These are phyloP conservation scores for Pseudopyricularia cyperi DNA, from an alignment of 2,329 filamentous ascomycete genomes.

Conservation along the genomic window DNA sequence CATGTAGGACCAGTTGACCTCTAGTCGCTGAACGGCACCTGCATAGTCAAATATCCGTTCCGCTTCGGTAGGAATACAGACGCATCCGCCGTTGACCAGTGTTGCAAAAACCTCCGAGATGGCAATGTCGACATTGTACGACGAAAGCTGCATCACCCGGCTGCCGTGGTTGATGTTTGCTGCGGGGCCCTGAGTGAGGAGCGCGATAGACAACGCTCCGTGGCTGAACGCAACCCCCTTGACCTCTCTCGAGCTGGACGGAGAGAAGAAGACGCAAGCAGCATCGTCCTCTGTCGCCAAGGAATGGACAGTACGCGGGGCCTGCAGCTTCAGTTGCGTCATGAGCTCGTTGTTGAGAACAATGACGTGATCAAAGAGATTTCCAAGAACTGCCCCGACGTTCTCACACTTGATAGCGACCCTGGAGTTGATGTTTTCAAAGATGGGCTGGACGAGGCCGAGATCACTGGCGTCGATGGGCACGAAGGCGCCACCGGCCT, in stretches of 20 bases:
- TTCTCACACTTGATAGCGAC: conserved; percentile 31
- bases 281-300: conserved; percentile 26
- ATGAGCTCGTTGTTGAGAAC: conserved; percentile 9
- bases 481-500: conserved; percentile 35
- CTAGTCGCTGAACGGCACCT: conserved; percentile 34
- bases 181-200: conserved; percentile 34
- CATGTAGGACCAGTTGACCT: conserved; percentile 38
- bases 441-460: conserved; percentile 25
- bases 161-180: conserved; percentile 35
- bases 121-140: conserved; percentile 40
- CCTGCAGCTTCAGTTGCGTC: neutral
- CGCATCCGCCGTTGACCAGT: conserved; percentile 41
- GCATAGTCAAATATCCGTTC: conserved; percentile 36
- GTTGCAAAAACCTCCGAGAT: conserved; percentile 41
- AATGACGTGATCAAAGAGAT: conserved; percentile 25
- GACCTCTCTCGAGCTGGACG: conserved; percentile 40
- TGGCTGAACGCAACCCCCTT: conserved; percentile 53
- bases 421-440: conserved; percentile 27
- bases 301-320: conserved; percentile 5
- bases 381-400: conserved; percentile 23
- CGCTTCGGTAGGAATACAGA: conserved; percentile 41
- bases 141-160: conserved; percentile 45
- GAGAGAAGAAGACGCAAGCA: conserved; percentile 50
- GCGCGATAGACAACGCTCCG: conserved; percentile 39
- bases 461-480: conserved; percentile 33